A percentile compares a stretch with the other conserved stretches of the same genome.
Conservation (phyloP, 2,329 filamentous ascomycete genomes). For the Nigrospora sphaerica region DNA sequence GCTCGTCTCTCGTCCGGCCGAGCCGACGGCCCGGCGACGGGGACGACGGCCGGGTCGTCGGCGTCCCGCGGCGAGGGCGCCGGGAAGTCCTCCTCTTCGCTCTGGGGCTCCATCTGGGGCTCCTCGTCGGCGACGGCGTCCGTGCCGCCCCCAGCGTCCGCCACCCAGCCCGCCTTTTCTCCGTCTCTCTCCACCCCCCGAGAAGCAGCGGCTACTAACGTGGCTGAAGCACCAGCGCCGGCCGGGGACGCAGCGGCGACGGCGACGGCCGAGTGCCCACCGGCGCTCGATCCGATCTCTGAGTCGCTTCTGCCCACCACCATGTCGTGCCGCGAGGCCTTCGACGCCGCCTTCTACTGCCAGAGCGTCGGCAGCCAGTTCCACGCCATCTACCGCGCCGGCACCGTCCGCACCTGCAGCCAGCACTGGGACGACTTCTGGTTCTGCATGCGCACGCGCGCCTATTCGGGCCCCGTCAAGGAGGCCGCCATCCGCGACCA, state of each 20-base stretch:
- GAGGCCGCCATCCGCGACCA: conserved; percentile 57
- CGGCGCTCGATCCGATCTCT: conserved; percentile 39
- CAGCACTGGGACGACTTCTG: conserved; percentile 92
- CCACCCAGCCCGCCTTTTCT: conserved; percentile 21
- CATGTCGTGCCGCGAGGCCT: conserved; percentile 85
- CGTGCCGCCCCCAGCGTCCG: conserved; percentile 11
- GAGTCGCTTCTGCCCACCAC: conserved; percentile 68
- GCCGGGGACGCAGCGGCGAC: neutral
- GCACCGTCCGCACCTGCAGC: conserved; percentile 66
- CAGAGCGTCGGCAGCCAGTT: conserved; percentile 87
- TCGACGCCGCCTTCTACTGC: conserved; percentile 93
- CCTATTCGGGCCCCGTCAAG: conserved; percentile 51
- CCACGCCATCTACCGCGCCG: conserved; percentile 84
- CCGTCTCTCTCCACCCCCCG: conserved; percentile 9
- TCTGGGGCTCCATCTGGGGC: conserved; percentile 18
- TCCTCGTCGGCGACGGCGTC: conserved; percentile 18
- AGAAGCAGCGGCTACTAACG: conserved; percentile 6
- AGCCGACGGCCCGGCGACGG: too few relatives aligned
- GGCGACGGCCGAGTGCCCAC: neutral
- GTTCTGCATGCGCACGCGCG: conserved; percentile 89
- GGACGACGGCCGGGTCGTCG: too few relatives aligned
- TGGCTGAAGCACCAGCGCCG: conserved; percentile 1
- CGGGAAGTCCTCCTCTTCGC: conserved; percentile 6
- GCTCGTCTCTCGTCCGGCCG: neutral
- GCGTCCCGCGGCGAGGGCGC: neutral